phyloP scores from a whole-genome alignment of 768 basidiomycete genomes.

The Boletus rufocinnamomeus region DNA sequence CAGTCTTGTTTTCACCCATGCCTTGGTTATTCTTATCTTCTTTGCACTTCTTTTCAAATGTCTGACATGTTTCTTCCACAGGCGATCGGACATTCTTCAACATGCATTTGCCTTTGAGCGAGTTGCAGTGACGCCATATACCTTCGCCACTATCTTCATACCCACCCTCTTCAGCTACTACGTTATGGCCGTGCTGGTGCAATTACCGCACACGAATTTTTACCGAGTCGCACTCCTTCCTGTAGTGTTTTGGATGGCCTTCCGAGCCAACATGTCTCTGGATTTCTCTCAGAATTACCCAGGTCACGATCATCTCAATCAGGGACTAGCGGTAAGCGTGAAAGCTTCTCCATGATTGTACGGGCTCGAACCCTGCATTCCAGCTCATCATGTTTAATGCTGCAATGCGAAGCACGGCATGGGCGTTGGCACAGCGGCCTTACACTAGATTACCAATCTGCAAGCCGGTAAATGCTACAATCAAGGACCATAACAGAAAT shows the following conservation, averaged over 20 bases:
- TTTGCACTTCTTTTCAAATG: not conserved
- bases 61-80: constrained; percentile 9
- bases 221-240: constrained; percentile 52
- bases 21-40: constrained; percentile 17
- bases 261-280: constrained; percentile 38
- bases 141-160: constrained; percentile 40
- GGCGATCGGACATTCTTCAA: constrained; percentile 10
- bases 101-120: constrained; percentile 16
- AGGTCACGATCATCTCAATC: constrained; percentile 21
- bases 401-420: constrained; percentile 27
- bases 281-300: constrained; percentile 25
- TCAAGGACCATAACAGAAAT: constrained; percentile 1
- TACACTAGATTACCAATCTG: constrained; percentile 17
- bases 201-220: constrained; percentile 44
- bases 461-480: not conserved
- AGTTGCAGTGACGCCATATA: constrained; percentile 20
- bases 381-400: constrained; percentile 29
- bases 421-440: constrained; percentile 18
- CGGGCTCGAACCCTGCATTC: constrained; percentile 2
- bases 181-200: constrained; percentile 53
- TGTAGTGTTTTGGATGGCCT: constrained; percentile 46
- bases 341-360: no score
- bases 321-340: constrained; percentile 24
- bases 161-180: constrained; percentile 50
- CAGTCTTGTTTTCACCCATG: constrained; percentile 3